Evolutionary conservation across 257 asterid species (phyloP).

Genomic region (Gentiana macrophylla): DNA sequence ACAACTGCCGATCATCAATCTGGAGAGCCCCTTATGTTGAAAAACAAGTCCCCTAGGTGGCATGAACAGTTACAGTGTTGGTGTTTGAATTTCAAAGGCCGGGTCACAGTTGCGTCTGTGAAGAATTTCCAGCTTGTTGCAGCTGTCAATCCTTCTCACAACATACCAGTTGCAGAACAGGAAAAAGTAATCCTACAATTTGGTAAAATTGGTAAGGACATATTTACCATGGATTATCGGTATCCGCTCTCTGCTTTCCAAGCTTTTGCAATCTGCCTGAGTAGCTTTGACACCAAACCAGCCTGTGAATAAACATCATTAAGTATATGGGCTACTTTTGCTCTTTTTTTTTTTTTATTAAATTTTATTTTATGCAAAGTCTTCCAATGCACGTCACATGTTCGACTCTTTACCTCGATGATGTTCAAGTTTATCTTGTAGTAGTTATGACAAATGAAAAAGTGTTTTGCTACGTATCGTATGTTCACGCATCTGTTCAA

Average conservation of each 20-base stretch:
- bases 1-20: background rate
- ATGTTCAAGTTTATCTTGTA: background rate
- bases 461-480: background rate
- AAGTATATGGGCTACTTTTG: constrained; percentile 12
- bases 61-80: constrained; percentile 93
- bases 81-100: constrained; percentile 90
- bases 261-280: constrained; percentile 91
- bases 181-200: constrained; percentile 85
- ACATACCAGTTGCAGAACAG: constrained; percentile 55
- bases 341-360: constrained; percentile 10
- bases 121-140: constrained; percentile 93
- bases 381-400: too few relatives aligned
- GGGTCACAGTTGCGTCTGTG: constrained; percentile 94
- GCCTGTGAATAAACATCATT: constrained; percentile 63
- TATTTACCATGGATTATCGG: constrained; percentile 86
- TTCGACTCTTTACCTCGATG: too few relatives aligned
- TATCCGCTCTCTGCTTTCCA: constrained; percentile 92
- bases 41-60: constrained; percentile 90
- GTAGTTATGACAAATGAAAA: background rate
- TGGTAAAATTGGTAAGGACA: constrained; percentile 91
- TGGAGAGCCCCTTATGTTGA: constrained; percentile 48
- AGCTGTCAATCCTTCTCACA: constrained; percentile 45
- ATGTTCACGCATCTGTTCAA: too few relatives aligned
- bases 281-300: constrained; percentile 95
- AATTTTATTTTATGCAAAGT: background rate